Evolutionary conservation across 306 rosid genomes (phyloP).

Genomic region (Oemleria cerasiformis): DNA sequence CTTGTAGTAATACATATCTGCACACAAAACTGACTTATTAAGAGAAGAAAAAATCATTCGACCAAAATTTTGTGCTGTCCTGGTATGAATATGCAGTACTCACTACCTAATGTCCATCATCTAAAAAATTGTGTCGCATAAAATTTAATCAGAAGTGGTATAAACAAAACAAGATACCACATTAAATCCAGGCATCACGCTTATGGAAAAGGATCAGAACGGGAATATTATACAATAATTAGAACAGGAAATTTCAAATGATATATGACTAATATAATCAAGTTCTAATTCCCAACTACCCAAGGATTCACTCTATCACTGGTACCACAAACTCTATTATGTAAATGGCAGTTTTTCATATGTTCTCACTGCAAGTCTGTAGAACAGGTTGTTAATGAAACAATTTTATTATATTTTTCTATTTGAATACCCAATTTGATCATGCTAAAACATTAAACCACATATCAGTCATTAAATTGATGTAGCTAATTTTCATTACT

Average conservation of each 20-base stretch:
- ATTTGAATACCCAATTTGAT: neutral
- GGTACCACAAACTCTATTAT: neutral
- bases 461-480: neutral
- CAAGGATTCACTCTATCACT: neutral
- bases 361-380: neutral
- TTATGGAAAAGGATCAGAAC: neutral
- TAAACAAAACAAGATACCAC: neutral
- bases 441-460: neutral
- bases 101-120: neutral
- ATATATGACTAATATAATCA: neutral
- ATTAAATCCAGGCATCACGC: neutral
- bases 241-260: neutral
- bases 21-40: neutral
- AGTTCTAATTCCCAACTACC: neutral
- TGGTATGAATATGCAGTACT: neutral
- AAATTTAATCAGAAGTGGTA: neutral
- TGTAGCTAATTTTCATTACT: neutral
- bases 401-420: neutral
- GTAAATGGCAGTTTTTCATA: neutral
- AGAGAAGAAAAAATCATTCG: neutral
- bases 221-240: neutral
- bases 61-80: neutral
- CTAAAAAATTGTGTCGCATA: neutral
- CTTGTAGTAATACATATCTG: slow-evolving; percentile 87
- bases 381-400: neutral